Percentiles rank a stretch among this genome's conserved stretches.
phyloP scores from a whole-genome alignment of 1,284 basidiomycete genomes.

The Polyporus tsugae region DNA sequence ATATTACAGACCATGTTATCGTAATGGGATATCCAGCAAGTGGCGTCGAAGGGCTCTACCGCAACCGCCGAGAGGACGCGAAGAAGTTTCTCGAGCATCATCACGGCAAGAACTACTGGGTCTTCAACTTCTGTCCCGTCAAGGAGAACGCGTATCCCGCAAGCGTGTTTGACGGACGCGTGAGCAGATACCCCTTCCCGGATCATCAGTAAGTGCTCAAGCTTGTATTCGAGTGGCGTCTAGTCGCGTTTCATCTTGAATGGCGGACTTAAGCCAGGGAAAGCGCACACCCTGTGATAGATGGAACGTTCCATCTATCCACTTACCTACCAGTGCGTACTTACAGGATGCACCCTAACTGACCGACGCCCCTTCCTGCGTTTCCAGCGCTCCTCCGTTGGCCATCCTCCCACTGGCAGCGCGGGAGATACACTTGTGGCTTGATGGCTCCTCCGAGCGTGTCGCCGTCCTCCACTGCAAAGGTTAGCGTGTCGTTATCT shows the following conservation, averaged over 20 bases:
- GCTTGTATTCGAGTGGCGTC: background rate
- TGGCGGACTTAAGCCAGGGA: constrained; percentile 1
- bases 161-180: constrained; percentile 69
- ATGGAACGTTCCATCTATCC: background rate
- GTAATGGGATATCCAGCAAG: constrained; percentile 92
- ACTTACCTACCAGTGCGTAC: background rate
- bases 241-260: background rate
- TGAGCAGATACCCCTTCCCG: constrained; percentile 89
- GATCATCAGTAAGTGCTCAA: constrained; percentile 77
- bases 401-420: constrained; percentile 80
- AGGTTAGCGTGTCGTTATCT: constrained; percentile 51
- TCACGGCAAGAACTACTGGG: constrained; percentile 82
- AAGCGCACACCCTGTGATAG: background rate
- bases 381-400: constrained; percentile 79
- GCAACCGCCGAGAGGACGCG: constrained; percentile 83
- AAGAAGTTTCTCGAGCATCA: constrained; percentile 79
- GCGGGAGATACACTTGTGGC: constrained; percentile 83
- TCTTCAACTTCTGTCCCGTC: constrained; percentile 90
- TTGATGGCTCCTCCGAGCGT: constrained; percentile 71
- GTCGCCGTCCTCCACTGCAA: constrained; percentile 92
- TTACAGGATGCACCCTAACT: background rate
- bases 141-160: constrained; percentile 75
- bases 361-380: background rate
- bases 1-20: constrained; percentile 84
- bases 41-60: constrained; percentile 83